Conservation (phyloP, 2,329 filamentous ascomycete genomes). For the Calonectria hongkongensis region DNA sequence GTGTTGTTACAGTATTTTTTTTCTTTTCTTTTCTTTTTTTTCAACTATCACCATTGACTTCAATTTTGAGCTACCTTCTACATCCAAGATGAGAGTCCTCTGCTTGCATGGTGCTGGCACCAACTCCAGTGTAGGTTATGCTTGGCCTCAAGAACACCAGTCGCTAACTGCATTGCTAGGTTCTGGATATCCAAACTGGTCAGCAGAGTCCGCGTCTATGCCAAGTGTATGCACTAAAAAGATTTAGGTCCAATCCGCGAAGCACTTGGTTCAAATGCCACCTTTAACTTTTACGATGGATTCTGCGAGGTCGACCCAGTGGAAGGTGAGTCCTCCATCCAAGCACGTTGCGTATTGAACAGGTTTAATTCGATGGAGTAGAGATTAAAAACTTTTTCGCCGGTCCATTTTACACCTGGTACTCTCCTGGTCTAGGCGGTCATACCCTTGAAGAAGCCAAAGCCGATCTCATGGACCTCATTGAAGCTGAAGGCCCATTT, state of each 20-base stretch:
- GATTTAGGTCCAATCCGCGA: neutral
- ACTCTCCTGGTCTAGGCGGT: neutral
- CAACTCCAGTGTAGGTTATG: neutral
- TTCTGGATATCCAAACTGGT: neutral
- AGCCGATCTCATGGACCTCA: neutral
- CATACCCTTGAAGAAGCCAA: constrained; percentile 1
- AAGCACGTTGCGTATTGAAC: too few species aligned
- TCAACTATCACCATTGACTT: too few species aligned
- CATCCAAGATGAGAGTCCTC: neutral
- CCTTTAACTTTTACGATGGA: constrained; percentile 1
- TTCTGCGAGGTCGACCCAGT: neutral
- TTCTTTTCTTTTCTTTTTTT: too few species aligned
- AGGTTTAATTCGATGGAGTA: neutral
- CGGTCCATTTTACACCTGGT: constrained; percentile 2
- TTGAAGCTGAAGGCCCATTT: neutral
- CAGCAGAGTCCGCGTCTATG: neutral
- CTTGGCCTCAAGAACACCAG: too few species aligned
- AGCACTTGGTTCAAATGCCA: neutral
- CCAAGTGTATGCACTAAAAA: neutral
- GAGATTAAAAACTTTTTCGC: neutral
- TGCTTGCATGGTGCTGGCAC: constrained; percentile 1
- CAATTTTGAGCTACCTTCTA: neutral
- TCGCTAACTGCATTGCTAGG: neutral
- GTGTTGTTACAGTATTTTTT: too few species aligned
- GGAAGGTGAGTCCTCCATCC: neutral